Evolutionary conservation across 2,329 filamentous ascomycete genomes (phyloP), one percentile per base, ranked within the genome.

Genomic region (Atkinsonella texensis): DNA sequence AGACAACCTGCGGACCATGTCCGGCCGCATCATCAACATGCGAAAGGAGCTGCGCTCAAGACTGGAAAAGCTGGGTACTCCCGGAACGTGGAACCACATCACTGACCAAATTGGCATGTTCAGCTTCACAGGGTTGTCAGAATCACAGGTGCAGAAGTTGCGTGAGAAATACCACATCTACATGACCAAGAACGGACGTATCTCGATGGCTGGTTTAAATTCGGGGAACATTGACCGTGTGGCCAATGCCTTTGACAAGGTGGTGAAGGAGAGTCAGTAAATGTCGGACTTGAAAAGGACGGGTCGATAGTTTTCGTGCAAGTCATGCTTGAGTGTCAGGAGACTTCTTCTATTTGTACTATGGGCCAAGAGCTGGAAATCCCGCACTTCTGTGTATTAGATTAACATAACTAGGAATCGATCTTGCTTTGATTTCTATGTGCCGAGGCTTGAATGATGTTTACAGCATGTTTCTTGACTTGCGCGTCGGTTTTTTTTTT

Each of bases 41-140:
- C 84, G 93, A 57, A 81, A 81, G 63, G 81, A 79, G 3, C 73
- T 98, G 60, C 80, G 88, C 48, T 71, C 74, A 52, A 88, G 90
- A 69, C 80, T 98, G 11, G 91, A 97, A 71, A 81, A 83, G 63
- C 78, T 91, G 54, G 81, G 80, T 32, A 96, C 93, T 0, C 91
- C 91, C 0, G 91, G 91, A 33, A 85, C 80, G 13, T 98, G 93
- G 93, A 88, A 90, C 64, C 93, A 98, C 72, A 95, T 98, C 67
- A 96, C 90, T 15, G 87, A 94, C 62, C 93, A 98, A 77, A 98
- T 98, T 65, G 93, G 93, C 73, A 98, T 98, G 93, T 98, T 98
- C 74, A 91, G 85, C 68, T 98, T 95, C 68, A 94, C 88, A 1
- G 88, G 88, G 12, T 70, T 94, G 65, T 79, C 68, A 12, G 85